Conservation (phyloP, 495 filamentous ascomycete genomes). For the Aspergillus indologenus region DNA sequence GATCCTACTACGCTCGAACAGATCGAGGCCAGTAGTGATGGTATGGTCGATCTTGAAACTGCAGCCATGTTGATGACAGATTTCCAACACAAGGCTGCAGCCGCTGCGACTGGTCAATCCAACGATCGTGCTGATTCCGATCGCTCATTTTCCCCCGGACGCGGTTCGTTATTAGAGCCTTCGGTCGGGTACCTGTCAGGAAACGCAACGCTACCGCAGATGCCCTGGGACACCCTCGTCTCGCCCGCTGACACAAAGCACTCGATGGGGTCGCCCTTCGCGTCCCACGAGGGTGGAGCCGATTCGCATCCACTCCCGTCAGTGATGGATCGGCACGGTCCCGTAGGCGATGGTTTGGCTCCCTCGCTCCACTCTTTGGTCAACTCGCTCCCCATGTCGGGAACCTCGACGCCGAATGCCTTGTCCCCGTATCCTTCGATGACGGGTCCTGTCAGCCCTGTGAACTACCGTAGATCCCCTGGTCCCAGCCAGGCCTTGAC, state of each 20-base stretch:
- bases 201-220: conserved; percentile 77
- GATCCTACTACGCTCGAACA: conserved; percentile 90
- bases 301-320: conserved; percentile 61
- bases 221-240: conserved; percentile 86
- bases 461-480: conserved; percentile 65
- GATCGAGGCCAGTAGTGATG: conserved; percentile 90
- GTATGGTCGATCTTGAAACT: conserved; percentile 95
- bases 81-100: conserved; percentile 93
- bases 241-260: conserved; percentile 64
- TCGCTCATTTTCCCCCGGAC: conserved; percentile 69
- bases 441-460: conserved; percentile 67
- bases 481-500: conserved; percentile 62
- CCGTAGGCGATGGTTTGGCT: conserved; percentile 55
- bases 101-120: conserved; percentile 70
- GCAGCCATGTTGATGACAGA: conserved; percentile 99
- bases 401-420: conserved; percentile 73
- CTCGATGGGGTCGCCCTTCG: conserved; percentile 60
- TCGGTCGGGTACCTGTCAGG: conserved; percentile 70
- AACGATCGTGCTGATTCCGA: conserved; percentile 69
- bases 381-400: conserved; percentile 65
- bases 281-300: conserved; percentile 65
- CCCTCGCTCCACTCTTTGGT: conserved; percentile 65
- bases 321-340: conserved; percentile 62
- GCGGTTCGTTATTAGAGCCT: conserved; percentile 63
- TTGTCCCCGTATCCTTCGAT: conserved; percentile 75